Conservation (phyloP, 140 eudicot species). For the Flaveria floridana region DNA sequence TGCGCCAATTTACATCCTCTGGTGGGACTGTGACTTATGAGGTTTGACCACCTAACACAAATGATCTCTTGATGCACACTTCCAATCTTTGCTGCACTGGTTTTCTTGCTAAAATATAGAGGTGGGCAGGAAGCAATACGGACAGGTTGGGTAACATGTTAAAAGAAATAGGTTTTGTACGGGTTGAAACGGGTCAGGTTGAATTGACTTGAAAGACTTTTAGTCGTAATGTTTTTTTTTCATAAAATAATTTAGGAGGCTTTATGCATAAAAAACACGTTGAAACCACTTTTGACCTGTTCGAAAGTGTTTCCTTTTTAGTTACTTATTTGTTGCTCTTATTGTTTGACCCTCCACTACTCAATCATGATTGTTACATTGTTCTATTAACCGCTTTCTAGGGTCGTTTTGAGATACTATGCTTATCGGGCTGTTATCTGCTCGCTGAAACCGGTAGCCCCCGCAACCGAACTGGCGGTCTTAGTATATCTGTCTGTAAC, state of each 20-base stretch:
- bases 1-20: slow-evolving; percentile 66
- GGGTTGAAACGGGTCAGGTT: background rate
- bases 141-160: background rate
- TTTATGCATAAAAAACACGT: background rate
- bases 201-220: background rate
- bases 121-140: background rate
- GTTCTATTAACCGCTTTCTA: slow-evolving; percentile 24
- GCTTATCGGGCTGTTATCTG: slow-evolving; percentile 87
- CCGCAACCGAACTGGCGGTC: slow-evolving; percentile 78
- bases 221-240: background rate
- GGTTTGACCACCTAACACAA: slow-evolving; percentile 38
- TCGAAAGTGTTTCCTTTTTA: no score
- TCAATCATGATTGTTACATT: background rate
- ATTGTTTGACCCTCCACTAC: background rate
- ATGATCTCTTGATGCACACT: background rate
- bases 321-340: no score
- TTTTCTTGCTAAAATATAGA: background rate
- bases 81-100: background rate
- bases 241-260: background rate
- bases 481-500: slow-evolving; percentile 78
- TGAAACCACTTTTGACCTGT: background rate
- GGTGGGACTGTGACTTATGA: slow-evolving; percentile 75
- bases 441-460: slow-evolving; percentile 74
- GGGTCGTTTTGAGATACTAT: slow-evolving; percentile 93
- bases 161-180: background rate